Percentiles rank a stretch among this genome's conserved stretches.
Conservation (phyloP, 169 alveolate genomes). For the Eimeria acervulina region DNA sequence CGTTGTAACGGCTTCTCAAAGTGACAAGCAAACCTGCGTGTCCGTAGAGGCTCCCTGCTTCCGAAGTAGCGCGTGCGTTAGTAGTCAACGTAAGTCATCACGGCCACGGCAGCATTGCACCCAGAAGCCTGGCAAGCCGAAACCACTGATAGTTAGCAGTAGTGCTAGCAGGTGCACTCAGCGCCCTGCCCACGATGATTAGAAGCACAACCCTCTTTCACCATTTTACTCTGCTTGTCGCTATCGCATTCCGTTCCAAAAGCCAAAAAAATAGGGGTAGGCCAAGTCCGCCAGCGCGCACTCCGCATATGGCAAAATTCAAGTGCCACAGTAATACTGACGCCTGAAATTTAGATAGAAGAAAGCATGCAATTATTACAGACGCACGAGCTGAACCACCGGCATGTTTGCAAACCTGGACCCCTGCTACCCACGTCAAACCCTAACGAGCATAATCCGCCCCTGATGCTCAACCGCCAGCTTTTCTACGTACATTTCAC, state of each 20-base stretch:
- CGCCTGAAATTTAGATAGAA: background rate
- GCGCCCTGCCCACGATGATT: background rate
- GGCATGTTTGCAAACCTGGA: background rate
- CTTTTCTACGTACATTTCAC: background rate
- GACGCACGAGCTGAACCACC: conserved; percentile 14
- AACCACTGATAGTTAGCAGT: background rate
- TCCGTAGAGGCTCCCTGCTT: background rate
- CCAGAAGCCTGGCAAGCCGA: background rate
- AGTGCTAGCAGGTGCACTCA: background rate
- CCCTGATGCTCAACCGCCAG: background rate
- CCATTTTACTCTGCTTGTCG: background rate
- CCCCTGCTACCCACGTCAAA: background rate
- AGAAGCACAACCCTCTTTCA: background rate
- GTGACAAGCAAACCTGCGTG: background rate
- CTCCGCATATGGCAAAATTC: background rate
- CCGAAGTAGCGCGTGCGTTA: background rate
- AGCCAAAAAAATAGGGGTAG: background rate
- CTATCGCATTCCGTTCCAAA: background rate
- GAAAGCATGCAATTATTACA: background rate
- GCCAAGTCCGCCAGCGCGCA: background rate
- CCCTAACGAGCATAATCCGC: background rate
- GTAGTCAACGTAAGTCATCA: background rate
- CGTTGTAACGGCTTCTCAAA: background rate
- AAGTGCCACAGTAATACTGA: background rate
- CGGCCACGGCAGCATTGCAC: background rate